Base-by-base conservation (phyloP, 2,329 filamentous ascomycete genomes). In the Karstenula rhodostoma region DNA sequence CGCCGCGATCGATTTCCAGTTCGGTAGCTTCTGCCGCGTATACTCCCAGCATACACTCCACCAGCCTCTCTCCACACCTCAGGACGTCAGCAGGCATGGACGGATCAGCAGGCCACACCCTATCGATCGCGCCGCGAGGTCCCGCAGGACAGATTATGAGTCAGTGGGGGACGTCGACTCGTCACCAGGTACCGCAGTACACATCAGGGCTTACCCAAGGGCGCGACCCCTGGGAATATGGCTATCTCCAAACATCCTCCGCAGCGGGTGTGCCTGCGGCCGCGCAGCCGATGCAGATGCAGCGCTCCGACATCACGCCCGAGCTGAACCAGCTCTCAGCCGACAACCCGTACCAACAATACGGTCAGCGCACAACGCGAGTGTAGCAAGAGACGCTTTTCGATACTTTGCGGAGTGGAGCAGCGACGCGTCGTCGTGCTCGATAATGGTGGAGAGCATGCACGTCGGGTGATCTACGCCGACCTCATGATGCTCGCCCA, bases 1-100 rank as follows among this genome's bases (percentile, higher is more conserved):
- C 83, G 48, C 82, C 83, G 6, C 81, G 80, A 67, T 84, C 82
- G 44, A 76, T 80, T 23, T 63, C 81, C 19, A 81, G 81, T 53
- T 80, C 81, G 42, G 77, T 77, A 42, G 76, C 78, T 17, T 77
- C 82, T 13, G 79, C 73, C 58, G 74, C 73, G 42, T 85, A 85
- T 68, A 77, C 77, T 50, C 68, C 77, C 17, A 75, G 71, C 59
- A 73, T 84, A 63, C 73, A 77, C 44, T 78, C 80, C 4, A 77
- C 80, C 19, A 76, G 76, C 37, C 78, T 83, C 53, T 82, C 82
- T n/a, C 78, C 82, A 19, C 77, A 80, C 50, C 67, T 80, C 47
- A 76, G 73, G 56, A 63, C 73, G 73, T 77, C 76, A 77, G 74
- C 74, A 70, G 76, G 74, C 44, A 69, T 77, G 19, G 74, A 74